Base-by-base conservation (phyloP, 129 eudicot species). In the Heracleum sosnowskyi region DNA sequence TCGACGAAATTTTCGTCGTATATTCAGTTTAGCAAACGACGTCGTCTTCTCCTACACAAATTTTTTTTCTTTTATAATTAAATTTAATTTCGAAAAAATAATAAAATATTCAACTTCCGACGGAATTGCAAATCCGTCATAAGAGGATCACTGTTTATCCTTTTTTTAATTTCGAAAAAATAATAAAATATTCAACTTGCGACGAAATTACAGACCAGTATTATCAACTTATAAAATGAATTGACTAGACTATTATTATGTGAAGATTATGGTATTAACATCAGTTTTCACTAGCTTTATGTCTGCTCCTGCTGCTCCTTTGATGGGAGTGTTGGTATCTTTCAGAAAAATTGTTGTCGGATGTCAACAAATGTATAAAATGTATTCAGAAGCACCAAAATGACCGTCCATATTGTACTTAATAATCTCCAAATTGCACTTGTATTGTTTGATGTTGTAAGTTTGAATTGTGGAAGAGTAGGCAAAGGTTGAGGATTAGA, bases 241-340 rank as follows among this genome's bases (percentile, higher is more conserved):
- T 28, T 31, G 7, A 64, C 11, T 5, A 1, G 34, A 8, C 64
- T 55, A 40, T 6, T 6, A 4, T 22, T 22, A 7, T n/a, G 29
- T 51, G 24, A 51, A 17, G 62, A 18, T 53, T 55, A 87, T 88
- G 79, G 70, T 63, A 66, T 87, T 79, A 83, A 85, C 75, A 0
- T 84, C 84, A 80, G 84, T 83, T 76, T 87, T 89, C 29, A 89
- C 80, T 69, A 85, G 74, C 77, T 87, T 89, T 75, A 89, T 77
- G 47, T 83, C 89, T 2, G 75, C 80, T 26, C 91, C 93, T 2
- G 81, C 79, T 11, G 75, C 55, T n/a, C 79, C 91, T 76, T 83
- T 87, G 47, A 87, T 0, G 0, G 89, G 89, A 17, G 91, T 85
- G 9, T 41, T 76, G 24, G 85, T 85, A 46, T 89, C 93, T 66